Evolutionary conservation across 2,329 filamentous ascomycete species (phyloP).

Genomic region (Sarocladium strictum): DNA sequence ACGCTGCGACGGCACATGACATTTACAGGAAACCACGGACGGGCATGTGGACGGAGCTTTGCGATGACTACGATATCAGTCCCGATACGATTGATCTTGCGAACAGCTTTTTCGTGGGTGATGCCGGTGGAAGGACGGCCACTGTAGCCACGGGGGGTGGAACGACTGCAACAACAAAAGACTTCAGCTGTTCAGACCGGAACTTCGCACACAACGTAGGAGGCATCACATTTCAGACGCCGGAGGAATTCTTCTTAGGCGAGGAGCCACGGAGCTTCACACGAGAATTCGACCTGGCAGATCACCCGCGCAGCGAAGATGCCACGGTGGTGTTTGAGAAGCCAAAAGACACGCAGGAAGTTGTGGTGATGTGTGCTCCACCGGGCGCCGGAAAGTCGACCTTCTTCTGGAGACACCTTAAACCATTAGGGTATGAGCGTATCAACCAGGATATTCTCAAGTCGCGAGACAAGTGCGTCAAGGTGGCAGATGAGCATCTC

Average conservation of each 20-base stretch:
- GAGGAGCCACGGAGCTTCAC: slow-evolving; percentile 59
- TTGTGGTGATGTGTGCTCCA: slow-evolving; percentile 82
- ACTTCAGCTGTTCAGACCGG: slow-evolving; percentile 62
- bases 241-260: slow-evolving; percentile 84
- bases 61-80: slow-evolving; percentile 53
- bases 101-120: slow-evolving; percentile 79
- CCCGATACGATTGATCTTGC: slow-evolving; percentile 58
- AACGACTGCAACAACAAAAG: slow-evolving; percentile 25
- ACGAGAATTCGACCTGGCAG: slow-evolving; percentile 64
- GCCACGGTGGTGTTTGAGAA: slow-evolving; percentile 46
- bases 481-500: slow-evolving; percentile 62
- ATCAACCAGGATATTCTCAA: slow-evolving; percentile 90
- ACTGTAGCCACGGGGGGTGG: slow-evolving; percentile 15
- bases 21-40: slow-evolving; percentile 77
- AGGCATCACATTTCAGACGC: slow-evolving; percentile 74
- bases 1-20: slow-evolving; percentile 81
- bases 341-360: slow-evolving; percentile 55
- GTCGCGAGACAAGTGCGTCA: slow-evolving; percentile 63
- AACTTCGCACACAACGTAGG: slow-evolving; percentile 77
- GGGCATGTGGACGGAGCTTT: slow-evolving; percentile 76
- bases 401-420: slow-evolving; percentile 73
- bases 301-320: slow-evolving; percentile 39
- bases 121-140: slow-evolving; percentile 63
- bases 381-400: slow-evolving; percentile 90
- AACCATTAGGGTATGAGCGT: slow-evolving; percentile 73